Evolutionary conservation across 2,329 filamentous ascomycete genomes (phyloP), one percentile per base, ranked within the genome.

Genomic region (Diaporthe aspalathi): DNA sequence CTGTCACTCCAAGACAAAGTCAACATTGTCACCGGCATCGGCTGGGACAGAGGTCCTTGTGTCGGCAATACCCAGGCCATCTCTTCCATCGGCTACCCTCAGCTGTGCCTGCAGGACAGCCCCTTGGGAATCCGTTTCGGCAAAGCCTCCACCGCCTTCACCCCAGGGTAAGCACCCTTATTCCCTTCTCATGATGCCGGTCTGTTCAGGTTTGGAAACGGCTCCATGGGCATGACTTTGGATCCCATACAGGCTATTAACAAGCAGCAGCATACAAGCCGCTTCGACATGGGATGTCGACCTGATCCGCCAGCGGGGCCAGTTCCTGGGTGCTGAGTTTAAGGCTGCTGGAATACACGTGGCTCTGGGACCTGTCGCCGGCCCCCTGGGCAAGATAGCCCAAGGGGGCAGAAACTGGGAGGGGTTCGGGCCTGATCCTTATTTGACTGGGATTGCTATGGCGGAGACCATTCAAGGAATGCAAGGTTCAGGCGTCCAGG

Each of bases 381-480:
- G 94, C 0, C 90, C 93, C 0, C 79, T 97, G 2, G 94, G 94
- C 9, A 90, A 93, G 76, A 88, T 91, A 76, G 91, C 93, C 1
- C 85, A 88, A 60, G 94, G 90, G 40, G 94, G 94, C 0, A 85
- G 94, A 47, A 94, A 94, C 78, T 97, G 93, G 93, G 94, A 96
- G 79, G 93, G 91, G 0, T 96, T 95, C 78, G 92, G 92, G 0
- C 85, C 91, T 1, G 94, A 97, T 77, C 93, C 94, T 0, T 94
- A 95, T 67, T 85, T 96, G 0, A 73, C 89, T 24, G 91, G 90
- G 22, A 83, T 91, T 73, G 89, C 87, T 12, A 88, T 90, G 77
- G 84, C 84, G 20, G 86, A 90, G 78, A 92, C 90, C 0, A 85
- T 93, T 68, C 82, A 87, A 74, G 91, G 84, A 0, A 84, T 89